Evolutionary conservation across 148 eudicot species (phyloP).

Genomic region (Cornus controversa): DNA sequence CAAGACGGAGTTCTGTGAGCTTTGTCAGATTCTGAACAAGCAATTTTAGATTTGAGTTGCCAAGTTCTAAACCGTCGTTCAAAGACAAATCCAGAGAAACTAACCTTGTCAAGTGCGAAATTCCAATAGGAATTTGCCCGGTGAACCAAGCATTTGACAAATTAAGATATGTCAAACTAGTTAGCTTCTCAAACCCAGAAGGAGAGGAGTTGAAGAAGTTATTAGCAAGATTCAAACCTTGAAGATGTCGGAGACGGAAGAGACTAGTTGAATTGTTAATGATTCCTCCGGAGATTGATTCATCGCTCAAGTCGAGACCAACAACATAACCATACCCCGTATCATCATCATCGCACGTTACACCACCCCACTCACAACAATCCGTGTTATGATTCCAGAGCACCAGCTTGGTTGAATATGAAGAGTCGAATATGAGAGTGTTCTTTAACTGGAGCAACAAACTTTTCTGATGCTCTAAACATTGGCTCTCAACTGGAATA

Average conservation of each 20-base stretch:
- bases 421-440: slow-evolving; percentile 3
- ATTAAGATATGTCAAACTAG: slow-evolving; percentile 25
- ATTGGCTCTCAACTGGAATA: slow-evolving; percentile 15
- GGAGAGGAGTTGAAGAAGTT: slow-evolving; percentile 15
- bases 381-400: slow-evolving; percentile 25
- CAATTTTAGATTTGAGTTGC: not conserved
- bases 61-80: not conserved
- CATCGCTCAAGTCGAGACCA: slow-evolving; percentile 25
- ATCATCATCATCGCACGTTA: slow-evolving; percentile 22
- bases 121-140: slow-evolving; percentile 15
- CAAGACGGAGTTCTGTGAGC: too few relatives aligned
- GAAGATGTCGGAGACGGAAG: slow-evolving; percentile 17
- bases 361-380: slow-evolving; percentile 42
- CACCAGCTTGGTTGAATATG: slow-evolving; percentile 8
- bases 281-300: slow-evolving; percentile 15
- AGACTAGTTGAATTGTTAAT: slow-evolving; percentile 23
- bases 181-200: slow-evolving; percentile 18
- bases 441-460: slow-evolving; percentile 32
- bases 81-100: slow-evolving; percentile 18
- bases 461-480: slow-evolving; percentile 18
- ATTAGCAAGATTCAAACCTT: slow-evolving; percentile 29
- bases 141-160: slow-evolving; percentile 13
- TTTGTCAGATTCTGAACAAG: slow-evolving; percentile 17
- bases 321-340: slow-evolving; percentile 25
- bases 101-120: slow-evolving; percentile 20